Conservation (phyloP, 2,329 filamentous ascomycete genomes). For the Catunica adiposa region DNA sequence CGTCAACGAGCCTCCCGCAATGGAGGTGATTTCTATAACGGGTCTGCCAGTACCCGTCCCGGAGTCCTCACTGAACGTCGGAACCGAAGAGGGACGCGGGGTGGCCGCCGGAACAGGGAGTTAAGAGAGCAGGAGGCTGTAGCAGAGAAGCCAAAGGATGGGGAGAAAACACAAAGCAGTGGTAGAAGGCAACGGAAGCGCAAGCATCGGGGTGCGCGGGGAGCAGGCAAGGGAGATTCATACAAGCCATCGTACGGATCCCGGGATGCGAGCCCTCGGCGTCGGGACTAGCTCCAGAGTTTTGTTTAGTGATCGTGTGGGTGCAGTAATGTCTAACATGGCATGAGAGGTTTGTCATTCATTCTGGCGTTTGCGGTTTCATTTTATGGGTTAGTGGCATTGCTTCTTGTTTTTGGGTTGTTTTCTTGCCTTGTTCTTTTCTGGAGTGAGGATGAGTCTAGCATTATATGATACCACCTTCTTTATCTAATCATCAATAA, state of each 20-base stretch:
- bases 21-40: constrained; percentile 4
- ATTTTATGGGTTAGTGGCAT: not conserved
- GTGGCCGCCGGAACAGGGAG: constrained; percentile 2
- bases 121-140: not conserved
- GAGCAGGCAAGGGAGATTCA: constrained; percentile 7
- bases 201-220: constrained; percentile 1
- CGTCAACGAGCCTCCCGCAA: constrained; percentile 18
- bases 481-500: not conserved
- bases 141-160: not conserved
- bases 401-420: not conserved
- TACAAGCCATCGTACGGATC: constrained; percentile 11
- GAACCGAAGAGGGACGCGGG: constrained; percentile 2
- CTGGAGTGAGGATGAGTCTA: not conserved
- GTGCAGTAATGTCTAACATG: not conserved
- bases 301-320: not conserved
- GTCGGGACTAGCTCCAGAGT: not conserved
- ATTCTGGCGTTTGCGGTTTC: not conserved
- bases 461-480: constrained; percentile 3
- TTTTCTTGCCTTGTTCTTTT: not conserved
- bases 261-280: not conserved
- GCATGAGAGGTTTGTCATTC: not conserved
- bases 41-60: not conserved
- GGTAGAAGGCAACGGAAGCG: not conserved
- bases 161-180: not conserved
- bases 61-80: not conserved